Evolutionary conservation across 2,329 filamentous ascomycete species (phyloP).

Genomic region (Gliomastix tumulicola): DNA sequence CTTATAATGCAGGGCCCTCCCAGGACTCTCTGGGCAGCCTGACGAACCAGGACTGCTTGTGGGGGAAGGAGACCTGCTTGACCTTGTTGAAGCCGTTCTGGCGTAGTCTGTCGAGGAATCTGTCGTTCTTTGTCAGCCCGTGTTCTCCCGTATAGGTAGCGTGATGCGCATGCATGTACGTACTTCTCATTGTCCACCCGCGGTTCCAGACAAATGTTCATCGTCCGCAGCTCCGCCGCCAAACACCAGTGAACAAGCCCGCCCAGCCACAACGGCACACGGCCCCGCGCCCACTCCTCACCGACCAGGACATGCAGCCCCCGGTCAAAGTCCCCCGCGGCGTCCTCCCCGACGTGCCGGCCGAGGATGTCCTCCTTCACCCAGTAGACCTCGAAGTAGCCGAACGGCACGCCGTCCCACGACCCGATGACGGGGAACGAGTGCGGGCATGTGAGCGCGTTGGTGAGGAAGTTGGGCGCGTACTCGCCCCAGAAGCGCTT

Average conservation of each 20-base stretch:
- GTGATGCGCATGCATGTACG: slow-evolving; percentile 16
- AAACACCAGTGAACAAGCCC: slow-evolving; percentile 84
- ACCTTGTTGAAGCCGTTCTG: slow-evolving; percentile 78
- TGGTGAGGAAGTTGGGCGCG: slow-evolving; percentile 58
- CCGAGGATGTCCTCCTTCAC: slow-evolving; percentile 85
- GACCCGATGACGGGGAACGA: slow-evolving; percentile 87
- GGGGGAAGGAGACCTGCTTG: slow-evolving; percentile 77
- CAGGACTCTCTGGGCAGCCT: slow-evolving; percentile 74
- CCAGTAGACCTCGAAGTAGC: slow-evolving; percentile 98
- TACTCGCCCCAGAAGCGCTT: slow-evolving; percentile 75
- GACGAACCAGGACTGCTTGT: slow-evolving; percentile 88
- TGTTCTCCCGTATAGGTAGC: not conserved
- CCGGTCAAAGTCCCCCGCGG: slow-evolving; percentile 77
- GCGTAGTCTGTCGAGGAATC: slow-evolving; percentile 54
- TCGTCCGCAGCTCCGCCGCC: slow-evolving; percentile 70
- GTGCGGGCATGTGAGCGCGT: slow-evolving; percentile 59
- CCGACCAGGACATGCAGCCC: slow-evolving; percentile 86
- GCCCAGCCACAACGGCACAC: slow-evolving; percentile 76
- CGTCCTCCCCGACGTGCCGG: slow-evolving; percentile 55
- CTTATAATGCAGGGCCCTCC: slow-evolving; percentile 49
- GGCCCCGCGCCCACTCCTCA: slow-evolving; percentile 83
- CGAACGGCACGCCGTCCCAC: slow-evolving; percentile 93
- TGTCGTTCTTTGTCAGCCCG: slow-evolving; percentile 6
- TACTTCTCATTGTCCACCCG: slow-evolving; percentile 86
- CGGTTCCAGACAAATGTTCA: slow-evolving; percentile 80